Percentiles rank a stretch among this genome's conserved stretches.
These are phyloP conservation scores for Hylodesmum podocarpum DNA, from an alignment of 306 rosid species.

Conservation along the genomic window DNA sequence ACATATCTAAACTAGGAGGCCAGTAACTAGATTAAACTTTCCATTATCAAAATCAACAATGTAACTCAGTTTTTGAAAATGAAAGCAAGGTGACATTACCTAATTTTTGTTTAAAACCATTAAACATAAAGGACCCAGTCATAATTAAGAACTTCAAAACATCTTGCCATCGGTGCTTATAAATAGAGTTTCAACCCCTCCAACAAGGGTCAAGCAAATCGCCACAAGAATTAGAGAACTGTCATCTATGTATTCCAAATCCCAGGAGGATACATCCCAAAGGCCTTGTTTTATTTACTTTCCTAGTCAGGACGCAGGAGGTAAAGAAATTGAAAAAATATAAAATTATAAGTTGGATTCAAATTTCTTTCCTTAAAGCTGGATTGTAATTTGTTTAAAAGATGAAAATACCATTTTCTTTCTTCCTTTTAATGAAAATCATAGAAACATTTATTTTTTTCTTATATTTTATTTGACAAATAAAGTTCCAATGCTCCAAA, in stretches of 20 bases:
- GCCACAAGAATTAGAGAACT: neutral
- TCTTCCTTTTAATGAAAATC: neutral
- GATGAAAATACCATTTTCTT: neutral
- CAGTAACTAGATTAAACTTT: neutral
- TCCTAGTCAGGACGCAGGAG: neutral
- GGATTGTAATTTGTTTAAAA: neutral
- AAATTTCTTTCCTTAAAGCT: neutral
- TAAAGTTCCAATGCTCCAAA: neutral
- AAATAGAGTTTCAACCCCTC: neutral
- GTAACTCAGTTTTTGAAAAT: neutral
- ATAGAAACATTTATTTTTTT: neutral
- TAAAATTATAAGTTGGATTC: neutral
- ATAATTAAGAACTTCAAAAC: neutral
- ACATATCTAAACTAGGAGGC: conserved; percentile 6
- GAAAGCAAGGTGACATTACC: neutral
- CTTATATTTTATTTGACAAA: neutral
- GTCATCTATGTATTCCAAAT: neutral
- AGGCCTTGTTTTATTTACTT: neutral
- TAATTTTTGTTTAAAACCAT: neutral
- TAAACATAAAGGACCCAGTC: neutral
- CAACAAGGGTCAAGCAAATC: neutral
- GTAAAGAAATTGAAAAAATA: neutral
- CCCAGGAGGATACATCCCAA: neutral
- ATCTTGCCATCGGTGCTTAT: neutral
- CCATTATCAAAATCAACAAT: neutral